Percentiles rank a stretch among this genome's conserved stretches.
Evolutionary conservation across 73 alveolate genomes (phyloP).

Genomic region (Tetrahymena thermophila): DNA sequence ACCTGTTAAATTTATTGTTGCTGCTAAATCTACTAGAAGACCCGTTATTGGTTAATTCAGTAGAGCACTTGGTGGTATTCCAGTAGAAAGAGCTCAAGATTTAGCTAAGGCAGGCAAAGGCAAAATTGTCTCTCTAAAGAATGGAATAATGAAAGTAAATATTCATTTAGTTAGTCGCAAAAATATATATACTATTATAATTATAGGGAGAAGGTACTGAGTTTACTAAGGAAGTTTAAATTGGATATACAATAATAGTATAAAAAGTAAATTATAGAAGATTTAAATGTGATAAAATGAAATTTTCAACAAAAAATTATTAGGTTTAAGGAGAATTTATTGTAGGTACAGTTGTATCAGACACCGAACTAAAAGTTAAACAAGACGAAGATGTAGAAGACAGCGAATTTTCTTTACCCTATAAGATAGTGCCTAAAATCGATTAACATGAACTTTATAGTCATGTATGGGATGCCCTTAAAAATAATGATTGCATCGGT

Average conservation of each 20-base stretch:
- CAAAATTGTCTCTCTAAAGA: background rate
- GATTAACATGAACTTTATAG: slow-evolving; percentile 85
- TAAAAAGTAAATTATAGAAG: slow-evolving; percentile 10
- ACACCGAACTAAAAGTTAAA: slow-evolving; percentile 33
- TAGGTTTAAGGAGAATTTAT: slow-evolving; percentile 44
- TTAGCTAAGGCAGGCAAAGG: slow-evolving; percentile 64
- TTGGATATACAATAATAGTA: slow-evolving; percentile 47
- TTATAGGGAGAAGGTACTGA: slow-evolving; percentile 60
- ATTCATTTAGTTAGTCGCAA: background rate
- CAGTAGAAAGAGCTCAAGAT: slow-evolving; percentile 83
- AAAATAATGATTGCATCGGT: slow-evolving; percentile 79
- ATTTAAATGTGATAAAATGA: background rate
- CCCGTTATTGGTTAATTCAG: slow-evolving; percentile 73
- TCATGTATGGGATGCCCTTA: slow-evolving; percentile 67
- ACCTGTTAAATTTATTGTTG: slow-evolving; percentile 59
- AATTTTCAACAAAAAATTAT: background rate
- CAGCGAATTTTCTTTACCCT: slow-evolving; percentile 30
- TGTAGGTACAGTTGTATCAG: slow-evolving; percentile 48
- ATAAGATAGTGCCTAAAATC: slow-evolving; percentile 80
- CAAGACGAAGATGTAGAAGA: slow-evolving; percentile 6
- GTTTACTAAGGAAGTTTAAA: slow-evolving; percentile 48
- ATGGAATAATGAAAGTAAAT: background rate
- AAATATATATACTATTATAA: slow-evolving; percentile 23
- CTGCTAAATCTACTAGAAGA: slow-evolving; percentile 47
- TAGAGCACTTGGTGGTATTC: slow-evolving; percentile 69